A percentile compares a stretch with the other conserved stretches of the same genome.
Conservation (phyloP, 805 yeast species). For the Saccharomycopsis selenospora region DNA sequence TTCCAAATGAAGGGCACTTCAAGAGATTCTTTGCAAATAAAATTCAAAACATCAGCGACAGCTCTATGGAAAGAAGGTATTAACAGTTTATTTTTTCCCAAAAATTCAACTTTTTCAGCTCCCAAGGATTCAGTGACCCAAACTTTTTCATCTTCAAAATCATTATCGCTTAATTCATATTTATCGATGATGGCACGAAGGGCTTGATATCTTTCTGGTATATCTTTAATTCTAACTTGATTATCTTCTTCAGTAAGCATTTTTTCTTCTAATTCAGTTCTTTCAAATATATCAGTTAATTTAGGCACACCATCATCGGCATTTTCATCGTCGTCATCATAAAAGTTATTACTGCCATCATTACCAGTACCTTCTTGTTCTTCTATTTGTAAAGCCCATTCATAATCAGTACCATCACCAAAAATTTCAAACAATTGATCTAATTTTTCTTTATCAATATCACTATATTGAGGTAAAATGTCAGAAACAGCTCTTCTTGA, state of each 20-base stretch:
- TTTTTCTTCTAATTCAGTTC: constrained; percentile 83
- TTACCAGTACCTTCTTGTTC: constrained; percentile 50
- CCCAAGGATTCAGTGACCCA: constrained; percentile 72
- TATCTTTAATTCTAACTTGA: constrained; percentile 72
- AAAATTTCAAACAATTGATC: constrained; percentile 92
- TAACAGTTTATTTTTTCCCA: constrained; percentile 26
- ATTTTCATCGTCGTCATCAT: constrained; percentile 32
- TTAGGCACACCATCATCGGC: constrained; percentile 29
- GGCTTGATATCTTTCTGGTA: constrained; percentile 88
- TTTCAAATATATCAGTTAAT: constrained; percentile 88
- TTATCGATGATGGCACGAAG: constrained; percentile 54
- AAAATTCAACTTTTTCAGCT: constrained; percentile 44
- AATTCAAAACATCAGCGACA: constrained; percentile 63
- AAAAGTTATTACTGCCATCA: constrained; percentile 41
- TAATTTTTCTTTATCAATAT: constrained; percentile 81
- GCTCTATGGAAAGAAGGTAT: constrained; percentile 56
- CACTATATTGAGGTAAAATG: constrained; percentile 20
- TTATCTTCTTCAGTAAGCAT: constrained; percentile 91
- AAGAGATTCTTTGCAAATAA: constrained; percentile 64
- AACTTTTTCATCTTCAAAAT: constrained; percentile 60
- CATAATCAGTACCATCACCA: constrained; percentile 96
- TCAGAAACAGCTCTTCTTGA: constrained; percentile 24
- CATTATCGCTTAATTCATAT: constrained; percentile 56
- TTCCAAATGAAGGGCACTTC: constrained; percentile 96
- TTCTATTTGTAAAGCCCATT: constrained; percentile 95